These are phyloP conservation scores for Styphnolobium japonicum DNA, from an alignment of 306 rosid genomes.

Conservation along the genomic window DNA sequence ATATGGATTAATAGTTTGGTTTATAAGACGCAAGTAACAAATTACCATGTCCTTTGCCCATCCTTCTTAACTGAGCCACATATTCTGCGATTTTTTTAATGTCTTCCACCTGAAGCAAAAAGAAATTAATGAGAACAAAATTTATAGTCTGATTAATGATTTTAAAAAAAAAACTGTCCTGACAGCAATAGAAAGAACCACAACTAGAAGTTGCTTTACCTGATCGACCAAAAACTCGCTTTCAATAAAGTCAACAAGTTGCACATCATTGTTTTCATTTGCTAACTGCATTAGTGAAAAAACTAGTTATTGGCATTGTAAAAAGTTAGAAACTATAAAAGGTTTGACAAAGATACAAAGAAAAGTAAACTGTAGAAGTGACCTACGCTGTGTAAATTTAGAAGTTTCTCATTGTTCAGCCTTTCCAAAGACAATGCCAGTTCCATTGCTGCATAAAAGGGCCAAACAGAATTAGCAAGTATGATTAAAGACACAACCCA, in stretches of 20 bases:
- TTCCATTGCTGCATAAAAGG: constrained; percentile 38
- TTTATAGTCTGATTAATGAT: background rate
- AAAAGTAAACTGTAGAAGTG: background rate
- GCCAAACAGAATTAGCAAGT: background rate
- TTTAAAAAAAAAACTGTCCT: no score
- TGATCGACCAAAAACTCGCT: constrained; percentile 31
- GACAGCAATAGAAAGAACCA: background rate
- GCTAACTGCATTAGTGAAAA: constrained; percentile 34
- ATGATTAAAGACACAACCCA: background rate
- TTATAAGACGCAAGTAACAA: background rate
- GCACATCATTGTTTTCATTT: constrained; percentile 35
- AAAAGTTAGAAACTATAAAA: background rate
- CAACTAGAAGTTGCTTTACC: constrained; percentile 2
- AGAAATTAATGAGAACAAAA: background rate
- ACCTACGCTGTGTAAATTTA: constrained; percentile 31
- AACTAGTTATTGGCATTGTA: background rate
- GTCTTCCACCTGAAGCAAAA: constrained; percentile 30
- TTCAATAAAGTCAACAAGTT: constrained; percentile 37
- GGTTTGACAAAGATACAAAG: background rate
- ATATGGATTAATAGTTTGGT: background rate
- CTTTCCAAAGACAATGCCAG: constrained; percentile 43
- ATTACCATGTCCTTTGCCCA: constrained; percentile 47
- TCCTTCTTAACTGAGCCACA: constrained; percentile 42
- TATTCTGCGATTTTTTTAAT: constrained; percentile 40
- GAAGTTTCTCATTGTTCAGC: constrained; percentile 43